phyloP scores from a whole-genome alignment of 306 rosid species.

The apple (Malus domestica) region ASM211411v1 NC_041802.1:1966501-1967000 shows the following conservation, averaged over 20 bases:
- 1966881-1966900: too few relatives aligned
- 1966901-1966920: too few relatives aligned
- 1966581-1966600: slow-evolving; percentile 1
- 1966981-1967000: too few relatives aligned
- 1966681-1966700: background rate
- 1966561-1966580: slow-evolving; percentile 35
- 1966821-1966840: background rate
- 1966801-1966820: too few relatives aligned
- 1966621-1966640: slow-evolving; percentile 34
- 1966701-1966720: background rate
- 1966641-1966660: slow-evolving; percentile 43
- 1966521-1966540: slow-evolving; percentile 66
- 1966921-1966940: too few relatives aligned
- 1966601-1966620: slow-evolving; percentile 15
- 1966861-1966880: background rate
- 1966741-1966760: background rate
- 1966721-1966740: background rate
- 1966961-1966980: too few relatives aligned
- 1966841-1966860: too few relatives aligned
- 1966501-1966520: slow-evolving; percentile 45
- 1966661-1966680: slow-evolving; percentile 23
- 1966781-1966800: background rate
- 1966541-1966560: slow-evolving; percentile 50
- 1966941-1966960: too few relatives aligned
- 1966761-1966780: background rate